These are phyloP conservation scores for Gymnopilus dilepis DNA, from an alignment of 768 basidiomycete genomes.

Conservation along the genomic window DNA sequence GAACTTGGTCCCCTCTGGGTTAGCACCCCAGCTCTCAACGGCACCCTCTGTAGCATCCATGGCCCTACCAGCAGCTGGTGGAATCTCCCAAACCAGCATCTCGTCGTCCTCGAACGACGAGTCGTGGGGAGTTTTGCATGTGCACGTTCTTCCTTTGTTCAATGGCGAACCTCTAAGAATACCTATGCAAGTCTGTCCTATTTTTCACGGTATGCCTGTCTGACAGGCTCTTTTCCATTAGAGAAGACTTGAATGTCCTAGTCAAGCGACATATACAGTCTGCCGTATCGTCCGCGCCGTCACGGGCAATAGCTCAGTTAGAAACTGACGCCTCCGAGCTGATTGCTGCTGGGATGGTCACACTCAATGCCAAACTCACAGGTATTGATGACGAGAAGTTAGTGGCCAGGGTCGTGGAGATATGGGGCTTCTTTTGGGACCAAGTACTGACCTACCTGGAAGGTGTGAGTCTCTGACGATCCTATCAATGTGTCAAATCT, in stretches of 20 bases:
- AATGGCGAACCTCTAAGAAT: slow-evolving; percentile 86
- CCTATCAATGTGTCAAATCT: background rate
- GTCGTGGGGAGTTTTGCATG: slow-evolving; percentile 85
- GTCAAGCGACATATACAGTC: slow-evolving; percentile 80
- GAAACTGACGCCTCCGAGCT: slow-evolving; percentile 83
- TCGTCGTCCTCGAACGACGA: slow-evolving; percentile 56
- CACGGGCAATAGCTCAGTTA: slow-evolving; percentile 74
- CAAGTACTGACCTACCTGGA: slow-evolving; percentile 87
- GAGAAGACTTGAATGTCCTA: slow-evolving; percentile 87
- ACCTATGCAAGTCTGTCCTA: slow-evolving; percentile 65
- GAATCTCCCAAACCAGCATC: slow-evolving; percentile 41
- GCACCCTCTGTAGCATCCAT: slow-evolving; percentile 57
- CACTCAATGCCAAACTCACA: slow-evolving; percentile 82
- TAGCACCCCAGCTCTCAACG: slow-evolving; percentile 55
- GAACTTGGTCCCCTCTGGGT: slow-evolving; percentile 55
- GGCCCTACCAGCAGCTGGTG: slow-evolving; percentile 45
- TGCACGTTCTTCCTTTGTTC: slow-evolving; percentile 89
- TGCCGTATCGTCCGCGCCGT: slow-evolving; percentile 73
- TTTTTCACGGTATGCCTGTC: background rate
- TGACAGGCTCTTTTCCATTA: slow-evolving; percentile 33
- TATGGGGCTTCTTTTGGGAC: slow-evolving; percentile 95
- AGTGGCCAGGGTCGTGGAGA: slow-evolving; percentile 77
- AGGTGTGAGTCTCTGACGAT: slow-evolving; percentile 60
- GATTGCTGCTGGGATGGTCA: slow-evolving; percentile 89
- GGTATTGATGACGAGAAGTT: slow-evolving; percentile 82